Evolutionary conservation across 2,329 filamentous ascomycete genomes (phyloP).

Genomic region (Aspergillus ochraceus): DNA sequence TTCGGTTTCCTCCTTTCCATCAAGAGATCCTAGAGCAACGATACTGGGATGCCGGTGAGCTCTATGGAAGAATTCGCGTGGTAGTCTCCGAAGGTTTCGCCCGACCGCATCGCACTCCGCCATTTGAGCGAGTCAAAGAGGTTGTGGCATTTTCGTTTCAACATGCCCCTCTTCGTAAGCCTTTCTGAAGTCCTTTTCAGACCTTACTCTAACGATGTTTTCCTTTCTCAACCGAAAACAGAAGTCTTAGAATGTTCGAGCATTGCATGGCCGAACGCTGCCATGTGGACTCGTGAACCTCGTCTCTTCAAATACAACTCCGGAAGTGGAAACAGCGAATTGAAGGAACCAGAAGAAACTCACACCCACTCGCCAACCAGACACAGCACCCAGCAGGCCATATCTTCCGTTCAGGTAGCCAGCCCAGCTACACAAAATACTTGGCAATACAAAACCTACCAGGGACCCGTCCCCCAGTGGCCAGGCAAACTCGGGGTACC

Average conservation of each 20-base stretch:
- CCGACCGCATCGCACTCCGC: conserved; percentile 46
- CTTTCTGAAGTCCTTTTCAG: background rate
- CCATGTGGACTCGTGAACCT: conserved; percentile 62
- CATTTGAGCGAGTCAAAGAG: conserved; percentile 69
- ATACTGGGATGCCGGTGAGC: conserved; percentile 70
- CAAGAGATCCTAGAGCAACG: conserved; percentile 66
- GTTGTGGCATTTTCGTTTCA: conserved; percentile 80
- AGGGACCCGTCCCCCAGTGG: conserved; percentile 28
- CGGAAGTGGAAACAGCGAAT: conserved; percentile 27
- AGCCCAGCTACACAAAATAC: conserved; percentile 23
- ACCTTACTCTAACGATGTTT: background rate
- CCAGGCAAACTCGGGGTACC: conserved; percentile 22
- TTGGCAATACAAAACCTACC: conserved; percentile 34
- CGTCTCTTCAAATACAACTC: conserved; percentile 38
- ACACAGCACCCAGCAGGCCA: conserved; percentile 23
- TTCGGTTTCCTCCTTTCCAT: conserved; percentile 73
- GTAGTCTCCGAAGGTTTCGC: conserved; percentile 72
- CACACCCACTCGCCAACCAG: conserved; percentile 64
- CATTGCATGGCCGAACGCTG: conserved; percentile 77
- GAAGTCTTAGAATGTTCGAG: conserved; percentile 70
- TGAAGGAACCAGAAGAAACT: conserved; percentile 52
- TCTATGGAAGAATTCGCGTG: conserved; percentile 73
- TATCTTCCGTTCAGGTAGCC: conserved; percentile 22
- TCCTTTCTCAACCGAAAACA: conserved; percentile 34
- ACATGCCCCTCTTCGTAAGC: conserved; percentile 73